Conservation (phyloP, 73 alveolate genomes). For the Blepharisma japonicum region DNA sequence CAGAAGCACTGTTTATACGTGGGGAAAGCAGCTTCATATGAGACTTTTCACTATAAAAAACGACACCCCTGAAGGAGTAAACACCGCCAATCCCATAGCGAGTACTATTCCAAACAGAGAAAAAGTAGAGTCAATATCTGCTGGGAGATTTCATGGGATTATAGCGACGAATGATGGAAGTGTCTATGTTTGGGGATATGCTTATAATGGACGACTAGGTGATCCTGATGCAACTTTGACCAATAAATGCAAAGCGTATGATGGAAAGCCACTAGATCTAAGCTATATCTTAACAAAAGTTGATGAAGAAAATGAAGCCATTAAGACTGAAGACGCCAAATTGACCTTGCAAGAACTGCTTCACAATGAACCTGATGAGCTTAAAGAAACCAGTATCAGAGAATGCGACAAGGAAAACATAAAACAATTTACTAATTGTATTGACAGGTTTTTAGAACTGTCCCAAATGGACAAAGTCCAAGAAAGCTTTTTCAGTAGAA, state of each 20-base stretch:
- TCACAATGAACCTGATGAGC: neutral
- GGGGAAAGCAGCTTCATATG: constrained; percentile 4
- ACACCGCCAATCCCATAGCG: neutral
- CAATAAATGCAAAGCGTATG: neutral
- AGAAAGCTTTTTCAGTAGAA: neutral
- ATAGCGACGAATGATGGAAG: constrained; percentile 43
- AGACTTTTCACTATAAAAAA: neutral
- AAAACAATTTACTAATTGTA: neutral
- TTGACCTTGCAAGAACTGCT: neutral
- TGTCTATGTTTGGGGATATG: constrained; percentile 64
- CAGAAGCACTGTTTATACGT: neutral
- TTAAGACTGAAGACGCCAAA: neutral
- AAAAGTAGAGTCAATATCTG: neutral
- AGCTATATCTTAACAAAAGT: neutral
- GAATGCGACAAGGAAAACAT: neutral
- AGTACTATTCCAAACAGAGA: neutral
- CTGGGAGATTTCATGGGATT: constrained; percentile 38
- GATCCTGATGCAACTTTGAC: neutral
- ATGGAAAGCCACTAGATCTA: neutral
- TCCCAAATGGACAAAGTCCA: neutral
- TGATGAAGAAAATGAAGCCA: neutral
- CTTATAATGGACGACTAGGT: constrained; percentile 71
- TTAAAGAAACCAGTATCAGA: constrained; percentile 7
- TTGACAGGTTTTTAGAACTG: neutral
- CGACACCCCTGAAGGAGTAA: neutral